phyloP scores from a whole-genome alignment of 2,329 filamentous ascomycete species.

The Colletotrichum sp. region DNA sequence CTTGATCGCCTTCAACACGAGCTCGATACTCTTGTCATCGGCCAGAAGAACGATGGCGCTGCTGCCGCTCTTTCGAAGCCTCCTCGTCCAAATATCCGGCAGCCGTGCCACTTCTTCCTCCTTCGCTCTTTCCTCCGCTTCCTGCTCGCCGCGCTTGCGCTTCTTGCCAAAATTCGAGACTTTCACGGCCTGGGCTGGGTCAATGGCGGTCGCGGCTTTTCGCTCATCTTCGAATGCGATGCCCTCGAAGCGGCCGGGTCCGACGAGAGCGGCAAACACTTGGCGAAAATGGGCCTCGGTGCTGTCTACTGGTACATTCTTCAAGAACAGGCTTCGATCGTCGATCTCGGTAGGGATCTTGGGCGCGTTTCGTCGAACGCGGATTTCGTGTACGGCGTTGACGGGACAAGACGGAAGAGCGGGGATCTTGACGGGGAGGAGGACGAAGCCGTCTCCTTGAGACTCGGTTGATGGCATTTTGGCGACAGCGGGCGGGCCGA shows the following conservation, averaged over 20 bases:
- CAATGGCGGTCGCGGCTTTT: constrained; percentile 42
- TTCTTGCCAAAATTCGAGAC: constrained; percentile 51
- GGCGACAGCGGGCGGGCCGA: constrained; percentile 26
- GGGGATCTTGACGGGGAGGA: constrained; percentile 73
- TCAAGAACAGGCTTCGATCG: constrained; percentile 83
- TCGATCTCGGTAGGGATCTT: constrained; percentile 77
- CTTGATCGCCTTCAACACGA: constrained; percentile 76
- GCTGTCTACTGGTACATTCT: constrained; percentile 86
- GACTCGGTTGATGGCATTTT: constrained; percentile 13
- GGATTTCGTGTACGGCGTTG: constrained; percentile 79
- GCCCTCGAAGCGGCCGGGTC: constrained; percentile 77
- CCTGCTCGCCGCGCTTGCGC: constrained; percentile 59
- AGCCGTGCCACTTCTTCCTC: constrained; percentile 67
- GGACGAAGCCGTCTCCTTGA: constrained; percentile 62
- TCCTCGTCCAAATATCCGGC: constrained; percentile 75
- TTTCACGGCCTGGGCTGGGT: constrained; percentile 48
- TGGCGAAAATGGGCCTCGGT: constrained; percentile 78
- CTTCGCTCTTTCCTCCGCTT: constrained; percentile 59
- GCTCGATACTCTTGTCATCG: constrained; percentile 78
- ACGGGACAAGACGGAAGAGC: constrained; percentile 65
- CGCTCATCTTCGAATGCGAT: constrained; percentile 75
- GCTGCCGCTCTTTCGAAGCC: constrained; percentile 74
- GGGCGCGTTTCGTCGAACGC: constrained; percentile 83
- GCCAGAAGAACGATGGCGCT: constrained; percentile 84
- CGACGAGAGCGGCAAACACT: constrained; percentile 76